phyloP scores from a whole-genome alignment of 345 rosid genomes.

The Lepidium africanum region DNA sequence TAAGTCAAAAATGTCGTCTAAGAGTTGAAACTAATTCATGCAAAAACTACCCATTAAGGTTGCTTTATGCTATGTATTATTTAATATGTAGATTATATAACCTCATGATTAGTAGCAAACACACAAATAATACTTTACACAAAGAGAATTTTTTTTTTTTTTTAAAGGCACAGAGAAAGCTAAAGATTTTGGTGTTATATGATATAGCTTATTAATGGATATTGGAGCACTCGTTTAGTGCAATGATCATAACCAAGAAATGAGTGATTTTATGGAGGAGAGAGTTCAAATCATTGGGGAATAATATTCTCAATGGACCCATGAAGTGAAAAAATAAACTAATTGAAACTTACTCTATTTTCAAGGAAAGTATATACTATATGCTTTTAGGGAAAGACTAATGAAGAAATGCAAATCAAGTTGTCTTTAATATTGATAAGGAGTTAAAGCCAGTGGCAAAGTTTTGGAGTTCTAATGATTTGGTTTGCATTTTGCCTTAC shows the following conservation, averaged over 20 bases:
- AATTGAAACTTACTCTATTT: conserved; percentile 27
- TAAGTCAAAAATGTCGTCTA: conserved; percentile 30
- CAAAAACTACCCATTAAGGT: background rate
- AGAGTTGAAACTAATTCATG: conserved; percentile 9
- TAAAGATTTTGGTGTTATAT: conserved; percentile 9
- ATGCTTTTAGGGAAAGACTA: conserved; percentile 21
- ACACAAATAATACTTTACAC: background rate
- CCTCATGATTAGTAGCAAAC: conserved; percentile 9
- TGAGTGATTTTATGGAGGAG: conserved; percentile 7
- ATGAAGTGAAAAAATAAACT: background rate
- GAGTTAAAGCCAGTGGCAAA: conserved; percentile 18
- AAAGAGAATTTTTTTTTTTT: too few species aligned
- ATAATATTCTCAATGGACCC: conserved; percentile 27
- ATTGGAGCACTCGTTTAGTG: conserved; percentile 21
- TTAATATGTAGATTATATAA: background rate
- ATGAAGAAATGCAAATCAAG: conserved; percentile 8
- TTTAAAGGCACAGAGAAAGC: background rate
- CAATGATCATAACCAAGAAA: conserved; percentile 17
- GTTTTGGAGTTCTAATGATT: conserved; percentile 27
- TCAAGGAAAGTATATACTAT: conserved; percentile 31
- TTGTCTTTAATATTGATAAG: conserved; percentile 15
- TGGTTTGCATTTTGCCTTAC: conserved; percentile 28
- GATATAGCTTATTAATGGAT: conserved; percentile 9
- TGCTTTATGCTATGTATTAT: conserved; percentile 5
- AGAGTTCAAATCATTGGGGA: conserved; percentile 35